Conservation (phyloP, 2,329 filamentous ascomycete genomes). For the Podosphaera aphanis region DNA sequence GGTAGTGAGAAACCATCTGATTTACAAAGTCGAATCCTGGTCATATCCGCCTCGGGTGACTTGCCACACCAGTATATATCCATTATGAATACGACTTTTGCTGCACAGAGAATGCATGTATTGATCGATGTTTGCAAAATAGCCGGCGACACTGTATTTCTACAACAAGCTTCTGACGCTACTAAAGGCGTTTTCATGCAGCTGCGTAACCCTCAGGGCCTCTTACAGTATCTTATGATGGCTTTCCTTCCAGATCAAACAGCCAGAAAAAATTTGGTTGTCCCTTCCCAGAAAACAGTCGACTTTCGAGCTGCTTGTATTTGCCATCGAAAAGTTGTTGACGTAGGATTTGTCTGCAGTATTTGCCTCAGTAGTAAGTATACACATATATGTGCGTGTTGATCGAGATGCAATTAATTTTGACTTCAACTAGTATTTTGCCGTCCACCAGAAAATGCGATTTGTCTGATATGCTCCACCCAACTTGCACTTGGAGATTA, state of each 20-base stretch:
- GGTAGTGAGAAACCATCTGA: conserved; percentile 18
- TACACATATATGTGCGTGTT: no score
- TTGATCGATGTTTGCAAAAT: conserved; percentile 83
- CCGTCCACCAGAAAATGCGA: conserved; percentile 33
- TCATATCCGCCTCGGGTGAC: conserved; percentile 70
- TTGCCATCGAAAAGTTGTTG: conserved; percentile 76
- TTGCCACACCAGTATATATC: conserved; percentile 82
- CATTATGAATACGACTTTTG: conserved; percentile 96
- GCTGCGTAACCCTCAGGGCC: conserved; percentile 36
- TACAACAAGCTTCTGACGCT: conserved; percentile 71
- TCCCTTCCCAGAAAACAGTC: conserved; percentile 63
- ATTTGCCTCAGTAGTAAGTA: conserved; percentile 65
- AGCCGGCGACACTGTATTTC: conserved; percentile 64
- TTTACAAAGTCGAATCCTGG: conserved; percentile 62
- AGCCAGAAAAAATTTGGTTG: conserved; percentile 40
- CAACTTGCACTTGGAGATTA: conserved; percentile 54
- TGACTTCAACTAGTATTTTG: conserved; percentile 39
- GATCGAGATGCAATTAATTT: no score
- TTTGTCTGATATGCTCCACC: conserved; percentile 68
- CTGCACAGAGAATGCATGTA: conserved; percentile 66
- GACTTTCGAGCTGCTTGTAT: conserved; percentile 98
- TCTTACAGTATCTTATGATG: conserved; percentile 88
- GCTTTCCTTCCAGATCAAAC: conserved; percentile 58
- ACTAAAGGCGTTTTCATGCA: conserved; percentile 48
- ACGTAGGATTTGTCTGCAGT: conserved; percentile 85